Base-by-base conservation (phyloP, 1,284 basidiomycete species). In the Cutaneotrichosporon daszewskae region DNA sequence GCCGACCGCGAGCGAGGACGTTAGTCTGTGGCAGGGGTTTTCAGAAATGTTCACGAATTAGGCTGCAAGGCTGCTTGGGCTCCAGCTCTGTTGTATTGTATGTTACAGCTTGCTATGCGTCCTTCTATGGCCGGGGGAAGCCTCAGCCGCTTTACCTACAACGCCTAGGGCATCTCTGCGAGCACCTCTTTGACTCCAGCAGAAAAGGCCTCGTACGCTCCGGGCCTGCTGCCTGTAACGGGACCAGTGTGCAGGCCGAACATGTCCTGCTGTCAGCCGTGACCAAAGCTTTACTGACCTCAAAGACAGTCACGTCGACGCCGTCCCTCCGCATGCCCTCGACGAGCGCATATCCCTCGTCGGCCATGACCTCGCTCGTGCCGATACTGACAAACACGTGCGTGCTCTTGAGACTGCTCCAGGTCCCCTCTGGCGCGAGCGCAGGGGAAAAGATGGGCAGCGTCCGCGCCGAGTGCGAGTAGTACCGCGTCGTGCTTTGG, bases 341-440 rank as follows among this genome's bases (percentile, higher is more conserved):
- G 2, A 44, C 51, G 24, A 67, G 44, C 17, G 46, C 46, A 18
- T 54, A 32, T 18, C 54, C 51, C 50, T 69, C 64, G 40, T 59
- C 60, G 9, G 45, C 37, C 38, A 69, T 51, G 23, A 57, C 32
- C 55, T 69, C 66, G 14, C 51, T 49, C 4, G 54, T 58, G 4
- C 66, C 66, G 17, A 54, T 45, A 33, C 55, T 53, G 13, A 66
- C 28, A 43, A 61, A 64, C 31, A 63, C 60, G 34, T 51, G 55
- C n/a, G 44, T 41, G 6, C 37, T 37, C 5, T n/a, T 29, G 27
- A 63, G 35, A 37, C 51, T 54, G 17, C 9, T 16, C 55, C 55
- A 60, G 19, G 47, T 41, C 5, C 43, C 49, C 10, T 18, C 25
- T 1, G n/a, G 5, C 7, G 52, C 57, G 10, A 47, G 49, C 12